A percentile compares a stretch with the other conserved stretches of the same genome.
Evolutionary conservation across 2,329 filamentous ascomycete species (phyloP).

Genomic region (Hymenoscyphus albidus): DNA sequence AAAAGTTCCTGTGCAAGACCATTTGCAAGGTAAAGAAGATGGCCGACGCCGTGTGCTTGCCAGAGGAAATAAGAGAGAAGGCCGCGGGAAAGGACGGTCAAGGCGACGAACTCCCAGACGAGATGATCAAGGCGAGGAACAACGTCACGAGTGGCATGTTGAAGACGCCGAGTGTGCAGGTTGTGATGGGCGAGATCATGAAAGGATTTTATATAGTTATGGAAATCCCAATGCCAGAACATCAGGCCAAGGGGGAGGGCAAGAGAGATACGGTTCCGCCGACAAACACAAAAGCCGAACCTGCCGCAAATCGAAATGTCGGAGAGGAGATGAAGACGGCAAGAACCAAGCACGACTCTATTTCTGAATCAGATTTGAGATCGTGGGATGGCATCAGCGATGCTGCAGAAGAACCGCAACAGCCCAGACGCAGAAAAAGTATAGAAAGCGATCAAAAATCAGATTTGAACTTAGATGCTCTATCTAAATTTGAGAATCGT

Average conservation of each 20-base stretch:
- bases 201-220: conserved; percentile 31
- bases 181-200: conserved; percentile 41
- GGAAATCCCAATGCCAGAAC: conserved; percentile 30
- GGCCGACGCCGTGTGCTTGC: conserved; percentile 42
- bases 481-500: conserved; percentile 31
- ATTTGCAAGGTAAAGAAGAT: conserved; percentile 49
- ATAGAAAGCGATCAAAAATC: conserved; percentile 22
- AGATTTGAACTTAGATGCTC: conserved; percentile 27
- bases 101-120: conserved; percentile 25
- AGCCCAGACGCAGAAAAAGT: conserved; percentile 13
- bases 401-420: conserved; percentile 5
- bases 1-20: conserved; percentile 47
- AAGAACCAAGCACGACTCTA: background rate
- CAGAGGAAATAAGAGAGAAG: conserved; percentile 33
- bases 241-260: conserved; percentile 14
- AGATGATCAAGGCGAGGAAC: conserved; percentile 36
- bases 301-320: background rate
- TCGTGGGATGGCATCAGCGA: conserved; percentile 20
- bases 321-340: conserved; percentile 15
- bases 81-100: conserved; percentile 31
- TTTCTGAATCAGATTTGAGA: conserved; percentile 2
- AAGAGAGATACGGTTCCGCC: conserved; percentile 13
- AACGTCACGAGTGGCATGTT: conserved; percentile 53
- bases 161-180: conserved; percentile 50
- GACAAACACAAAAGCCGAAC: conserved; percentile 15